Conservation (phyloP, 495 filamentous ascomycete species). For the Aspergillus sparsus region DNA sequence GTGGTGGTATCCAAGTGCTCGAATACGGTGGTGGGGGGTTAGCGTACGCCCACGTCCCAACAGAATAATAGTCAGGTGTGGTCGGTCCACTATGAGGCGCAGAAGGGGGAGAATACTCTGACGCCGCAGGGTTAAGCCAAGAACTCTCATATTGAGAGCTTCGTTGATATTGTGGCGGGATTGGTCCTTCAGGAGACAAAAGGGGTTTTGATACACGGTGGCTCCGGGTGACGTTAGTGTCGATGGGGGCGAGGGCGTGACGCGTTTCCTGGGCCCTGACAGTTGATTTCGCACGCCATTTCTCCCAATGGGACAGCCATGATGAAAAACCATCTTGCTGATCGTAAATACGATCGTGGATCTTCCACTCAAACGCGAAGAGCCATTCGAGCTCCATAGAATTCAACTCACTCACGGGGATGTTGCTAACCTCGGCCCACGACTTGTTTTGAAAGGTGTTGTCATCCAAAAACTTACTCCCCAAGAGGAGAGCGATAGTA, state of each 20-base stretch:
- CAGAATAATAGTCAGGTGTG: conserved; percentile 59
- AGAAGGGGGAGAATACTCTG: conserved; percentile 67
- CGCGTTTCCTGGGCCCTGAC: conserved; percentile 54
- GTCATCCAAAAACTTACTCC: conserved; percentile 98
- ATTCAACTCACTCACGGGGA: conserved; percentile 85
- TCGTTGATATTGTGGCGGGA: conserved; percentile 55
- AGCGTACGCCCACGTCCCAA: conserved; percentile 58
- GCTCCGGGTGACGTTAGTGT: conserved; percentile 61
- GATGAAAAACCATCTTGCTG: conserved; percentile 75
- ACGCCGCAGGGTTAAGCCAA: conserved; percentile 52
- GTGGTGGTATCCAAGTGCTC: conserved; percentile 43
- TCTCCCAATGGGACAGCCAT: conserved; percentile 83
- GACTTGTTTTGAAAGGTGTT: conserved; percentile 99
- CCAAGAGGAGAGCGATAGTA: conserved; percentile 82
- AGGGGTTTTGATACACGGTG: conserved; percentile 48
- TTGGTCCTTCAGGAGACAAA: conserved; percentile 51
- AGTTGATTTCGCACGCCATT: conserved; percentile 66
- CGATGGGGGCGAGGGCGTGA: conserved; percentile 67
- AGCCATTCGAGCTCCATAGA: conserved; percentile 92
- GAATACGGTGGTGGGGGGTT: conserved; percentile 52
- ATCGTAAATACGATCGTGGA: conserved; percentile 84
- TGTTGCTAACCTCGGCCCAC: conserved; percentile 97
- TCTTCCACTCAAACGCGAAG: conserved; percentile 75
- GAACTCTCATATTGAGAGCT: conserved; percentile 53
- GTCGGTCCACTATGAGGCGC: conserved; percentile 67